These are phyloP conservation scores for Radiomyces spectabilis DNA, from an alignment of 192 early-diverging fungal genomes.

Conservation along the genomic window DNA sequence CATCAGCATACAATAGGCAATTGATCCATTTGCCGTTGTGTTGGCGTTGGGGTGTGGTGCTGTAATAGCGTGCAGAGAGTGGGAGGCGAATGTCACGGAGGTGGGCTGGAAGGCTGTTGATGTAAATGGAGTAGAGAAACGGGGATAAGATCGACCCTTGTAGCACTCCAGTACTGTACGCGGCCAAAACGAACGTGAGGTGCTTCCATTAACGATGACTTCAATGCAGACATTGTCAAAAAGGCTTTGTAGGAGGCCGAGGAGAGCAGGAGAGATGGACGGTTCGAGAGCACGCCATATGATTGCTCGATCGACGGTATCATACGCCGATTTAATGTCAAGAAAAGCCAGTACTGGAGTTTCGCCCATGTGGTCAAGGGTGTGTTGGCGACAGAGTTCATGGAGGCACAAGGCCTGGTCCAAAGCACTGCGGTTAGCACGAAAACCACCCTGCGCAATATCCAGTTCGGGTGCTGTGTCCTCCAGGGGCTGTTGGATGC, in stretches of 20 bases:
- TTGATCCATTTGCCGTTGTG: background rate
- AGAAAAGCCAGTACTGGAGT: constrained; percentile 9
- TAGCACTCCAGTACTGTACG: constrained; percentile 1
- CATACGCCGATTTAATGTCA: constrained; percentile 17
- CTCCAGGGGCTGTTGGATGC: too few species aligned
- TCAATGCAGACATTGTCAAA: too few species aligned
- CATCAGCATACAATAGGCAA: constrained; percentile 7
- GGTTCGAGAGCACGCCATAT: constrained; percentile 5
- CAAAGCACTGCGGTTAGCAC: too few species aligned
- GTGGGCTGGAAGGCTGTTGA: constrained; percentile 3
- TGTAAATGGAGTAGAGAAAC: constrained; percentile 14
- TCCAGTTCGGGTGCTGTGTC: too few species aligned
- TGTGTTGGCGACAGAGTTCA: too few species aligned
- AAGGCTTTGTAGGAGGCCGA: background rate
- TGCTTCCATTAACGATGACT: background rate
- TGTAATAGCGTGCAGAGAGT: background rate
- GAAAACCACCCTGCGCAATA: too few species aligned
- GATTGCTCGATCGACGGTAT: too few species aligned
- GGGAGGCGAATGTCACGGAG: background rate
- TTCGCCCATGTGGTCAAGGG: too few species aligned
- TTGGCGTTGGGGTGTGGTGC: background rate
- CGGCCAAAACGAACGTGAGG: too few species aligned
- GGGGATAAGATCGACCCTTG: constrained; percentile 18
- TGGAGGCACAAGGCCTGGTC: too few species aligned
- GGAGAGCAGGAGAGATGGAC: background rate